Base-by-base conservation (phyloP, 352 stramenopile genomes). In the Phytophthora citricola region DNA sequence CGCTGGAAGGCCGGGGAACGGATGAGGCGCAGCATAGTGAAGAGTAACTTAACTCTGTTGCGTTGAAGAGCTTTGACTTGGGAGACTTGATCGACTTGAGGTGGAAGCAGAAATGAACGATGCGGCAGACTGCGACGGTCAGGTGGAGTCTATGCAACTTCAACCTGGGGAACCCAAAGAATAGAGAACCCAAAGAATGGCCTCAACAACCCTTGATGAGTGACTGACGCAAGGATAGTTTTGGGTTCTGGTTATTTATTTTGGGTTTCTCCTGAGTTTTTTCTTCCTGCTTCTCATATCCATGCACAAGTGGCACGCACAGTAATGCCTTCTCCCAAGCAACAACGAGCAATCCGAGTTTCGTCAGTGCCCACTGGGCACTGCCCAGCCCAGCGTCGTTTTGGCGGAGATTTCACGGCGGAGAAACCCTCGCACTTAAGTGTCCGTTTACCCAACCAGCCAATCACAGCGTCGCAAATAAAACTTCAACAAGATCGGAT, bases 401-500 rank as follows among this genome's bases (percentile, higher is more conserved):
- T 36, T 50, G 44, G 45, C 45, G 45, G 24, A 39, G 46, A 34
- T 39, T 40, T 40, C 27, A n/a, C 2, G 47, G 29, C 47, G 47
- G 47, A 55, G 47, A 54, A 52, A 40, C 8, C 46, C 38, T 31
- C 46, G 48, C 4, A 26, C 24, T 44, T 55, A 12, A 20, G 26
- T 32, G 12, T 27, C 40, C 39, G 40, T 43, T 60, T 41, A 39
- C 43, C 10, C 38, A 44, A 50, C 29, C 34, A 32, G 17, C 56
- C 56, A 63, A 63, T 63, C 24, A 34, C n/a, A 55, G 4, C 24
- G 24, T 20, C 15, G 0, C 34, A 11, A 39, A 45, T 26, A 46
- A 45, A 66, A 63, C 64, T 72, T 71, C 57, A 71, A 71, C 47
- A 41, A 59, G 38, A 63, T 63, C 41, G 51, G 11, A 22, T 20